phyloP scores from a whole-genome alignment of 1,284 basidiomycete species.

The Sporisorium reilianum region DNA sequence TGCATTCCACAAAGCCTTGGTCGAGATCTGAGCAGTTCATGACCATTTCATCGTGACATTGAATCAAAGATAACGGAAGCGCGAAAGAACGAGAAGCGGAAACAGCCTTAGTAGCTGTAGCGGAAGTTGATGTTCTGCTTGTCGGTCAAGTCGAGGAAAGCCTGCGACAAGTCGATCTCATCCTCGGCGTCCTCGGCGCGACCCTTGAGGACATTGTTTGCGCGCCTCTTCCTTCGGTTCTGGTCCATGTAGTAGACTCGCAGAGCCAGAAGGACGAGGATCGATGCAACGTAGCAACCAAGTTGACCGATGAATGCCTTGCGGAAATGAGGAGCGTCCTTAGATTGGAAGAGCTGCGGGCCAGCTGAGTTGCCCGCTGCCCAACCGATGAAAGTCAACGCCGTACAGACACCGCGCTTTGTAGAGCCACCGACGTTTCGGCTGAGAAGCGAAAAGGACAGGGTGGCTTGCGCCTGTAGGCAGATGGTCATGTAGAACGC shows the following conservation, averaged over 20 bases:
- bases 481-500: conserved; percentile 46
- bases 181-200: conserved; percentile 35
- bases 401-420: conserved; percentile 50
- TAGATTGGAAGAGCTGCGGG: conserved; percentile 58
- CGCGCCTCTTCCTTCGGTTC: conserved; percentile 69
- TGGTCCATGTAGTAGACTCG: conserved; percentile 72
- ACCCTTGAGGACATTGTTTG: conserved; percentile 34
- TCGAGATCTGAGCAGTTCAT: not conserved
- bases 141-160: conserved; percentile 49
- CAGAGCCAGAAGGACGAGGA: conserved; percentile 70
- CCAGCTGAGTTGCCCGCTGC: conserved; percentile 54
- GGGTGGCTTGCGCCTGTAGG: conserved; percentile 47
- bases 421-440: conserved; percentile 71
- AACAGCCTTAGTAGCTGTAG: not conserved
- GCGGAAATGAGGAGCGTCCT: conserved; percentile 59
- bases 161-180: conserved; percentile 35
- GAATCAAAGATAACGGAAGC: not conserved
- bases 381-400: conserved; percentile 56
- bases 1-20: too few relatives aligned
- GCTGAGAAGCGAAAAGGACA: conserved; percentile 68
- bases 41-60: conserved; percentile 1
- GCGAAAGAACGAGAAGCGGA: not conserved
- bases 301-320: conserved; percentile 74
- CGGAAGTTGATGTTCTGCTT: conserved; percentile 38
- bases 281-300: conserved; percentile 73